Base-by-base conservation (phyloP, 2,329 filamentous ascomycete species). In the Clarireedia sp. region DNA sequence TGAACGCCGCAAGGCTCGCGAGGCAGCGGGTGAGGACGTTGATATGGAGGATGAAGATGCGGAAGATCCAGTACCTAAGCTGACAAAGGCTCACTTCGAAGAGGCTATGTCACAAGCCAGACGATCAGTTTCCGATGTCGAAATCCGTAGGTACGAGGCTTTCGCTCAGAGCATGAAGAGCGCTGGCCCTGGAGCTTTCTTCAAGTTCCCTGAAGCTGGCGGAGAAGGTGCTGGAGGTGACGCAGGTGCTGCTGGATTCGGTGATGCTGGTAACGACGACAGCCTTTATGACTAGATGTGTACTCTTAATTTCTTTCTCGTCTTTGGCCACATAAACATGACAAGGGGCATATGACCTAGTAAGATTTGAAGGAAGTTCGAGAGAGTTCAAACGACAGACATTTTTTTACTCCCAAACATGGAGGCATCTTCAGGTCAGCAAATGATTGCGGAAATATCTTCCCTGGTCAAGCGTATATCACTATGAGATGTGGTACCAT, bases 91-190 rank as follows among this genome's bases (percentile, higher is more conserved):
- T 57, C 94, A 99, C 76, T 99, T 99, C 70, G 92, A 97, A 78
- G 94, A 99, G 80, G 94, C 94, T 45, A 99, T 99, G 94, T 85
- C 88, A 73, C 86, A 87, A 73, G 94, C 94, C 61, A 87, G 94
- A 73, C 85, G 89, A 70, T 97, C 94, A 26, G 94, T 99, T 64
- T 91, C 83, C 56, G 94, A 99, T 65, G 92, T 97, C 21, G 94
- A 99, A 80, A 95, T 99, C 67, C 88, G 94, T 69, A 87, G 92
- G 59, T 99, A 99, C 76, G 94, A 99, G 80, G 92, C 94, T 4
- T 99, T 99, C 68, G 89, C 92, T 41, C 92, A 97, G 77, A 92
- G 92, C 72, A 95, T 99, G 90, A 99, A 99, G 88, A 96, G 95
- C 72, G 85, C 89, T 58, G 91, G 90, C 51, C 91, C 91, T 40